Conservation (phyloP, 1,284 basidiomycete species). For the Pseudozyma sp. region DNA sequence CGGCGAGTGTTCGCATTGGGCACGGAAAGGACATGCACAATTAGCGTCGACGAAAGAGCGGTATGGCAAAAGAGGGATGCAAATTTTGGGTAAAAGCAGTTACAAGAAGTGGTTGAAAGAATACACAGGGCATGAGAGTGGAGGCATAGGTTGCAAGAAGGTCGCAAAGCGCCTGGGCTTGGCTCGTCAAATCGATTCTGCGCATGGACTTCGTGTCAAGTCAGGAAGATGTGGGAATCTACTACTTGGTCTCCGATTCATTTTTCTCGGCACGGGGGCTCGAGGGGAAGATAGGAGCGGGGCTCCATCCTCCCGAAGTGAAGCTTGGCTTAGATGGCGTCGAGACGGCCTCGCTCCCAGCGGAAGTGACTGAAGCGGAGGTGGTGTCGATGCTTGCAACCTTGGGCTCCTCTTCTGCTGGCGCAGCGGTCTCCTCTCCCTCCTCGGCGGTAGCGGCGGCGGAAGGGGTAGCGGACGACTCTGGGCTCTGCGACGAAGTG, state of each 20-base stretch:
- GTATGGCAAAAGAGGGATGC: too few relatives aligned
- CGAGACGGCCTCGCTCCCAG: constrained; percentile 3
- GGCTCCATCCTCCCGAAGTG: constrained; percentile 32
- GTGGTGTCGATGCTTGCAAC: constrained; percentile 29
- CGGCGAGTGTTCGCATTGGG: too few relatives aligned
- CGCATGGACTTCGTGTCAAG: too few relatives aligned
- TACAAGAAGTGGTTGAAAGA: too few relatives aligned
- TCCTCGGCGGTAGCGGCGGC: constrained; percentile 9
- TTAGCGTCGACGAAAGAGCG: too few relatives aligned
- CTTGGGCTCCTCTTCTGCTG: constrained; percentile 26
- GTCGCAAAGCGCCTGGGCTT: not conserved
- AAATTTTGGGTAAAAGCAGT: too few relatives aligned
- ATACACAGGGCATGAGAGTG: too few relatives aligned
- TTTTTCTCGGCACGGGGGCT: constrained; percentile 36
- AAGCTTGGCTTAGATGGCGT: constrained; percentile 39
- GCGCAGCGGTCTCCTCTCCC: constrained; percentile 1
- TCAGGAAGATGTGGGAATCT: not conserved
- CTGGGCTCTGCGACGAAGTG: constrained; percentile 21
- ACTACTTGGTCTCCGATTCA: constrained; percentile 14
- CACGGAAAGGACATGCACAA: too few relatives aligned
- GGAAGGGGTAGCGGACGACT: constrained; percentile 13
- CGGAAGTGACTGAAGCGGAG: constrained; percentile 11
- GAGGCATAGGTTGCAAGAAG: too few relatives aligned
- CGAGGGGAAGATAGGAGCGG: constrained; percentile 34
- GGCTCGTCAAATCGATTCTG: not conserved